Evolutionary conservation across 495 filamentous ascomycete genomes (phyloP).

Genomic region (Aspergillus indologenus): DNA sequence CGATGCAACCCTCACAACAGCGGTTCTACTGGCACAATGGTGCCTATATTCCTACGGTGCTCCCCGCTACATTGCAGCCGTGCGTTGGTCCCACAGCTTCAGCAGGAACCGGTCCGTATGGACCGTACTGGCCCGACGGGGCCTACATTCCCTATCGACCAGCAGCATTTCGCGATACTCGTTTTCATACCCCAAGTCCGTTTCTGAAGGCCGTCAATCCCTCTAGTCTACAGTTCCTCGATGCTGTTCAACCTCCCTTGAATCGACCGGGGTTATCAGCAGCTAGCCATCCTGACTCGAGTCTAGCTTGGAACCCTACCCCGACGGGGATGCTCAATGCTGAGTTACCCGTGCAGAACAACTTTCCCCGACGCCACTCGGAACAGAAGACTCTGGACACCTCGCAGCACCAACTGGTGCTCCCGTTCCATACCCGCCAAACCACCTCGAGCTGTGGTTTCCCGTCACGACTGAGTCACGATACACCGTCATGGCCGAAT

Average conservation of each 20-base stretch:
- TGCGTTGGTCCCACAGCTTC: slow-evolving; percentile 69
- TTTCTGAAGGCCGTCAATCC: slow-evolving; percentile 23
- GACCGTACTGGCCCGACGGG: slow-evolving; percentile 76
- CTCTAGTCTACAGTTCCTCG: slow-evolving; percentile 24
- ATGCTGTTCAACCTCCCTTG: slow-evolving; percentile 30
- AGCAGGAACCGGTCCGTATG: slow-evolving; percentile 68
- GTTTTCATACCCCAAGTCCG: slow-evolving; percentile 35
- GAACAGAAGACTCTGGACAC: slow-evolving; percentile 30
- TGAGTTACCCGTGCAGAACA: slow-evolving; percentile 32
- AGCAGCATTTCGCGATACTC: slow-evolving; percentile 59
- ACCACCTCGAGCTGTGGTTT: slow-evolving; percentile 18
- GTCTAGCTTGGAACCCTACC: slow-evolving; percentile 33
- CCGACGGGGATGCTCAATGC: slow-evolving; percentile 25
- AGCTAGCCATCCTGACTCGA: slow-evolving; percentile 23
- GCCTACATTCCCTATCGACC: slow-evolving; percentile 72
- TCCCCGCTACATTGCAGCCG: slow-evolving; percentile 70
- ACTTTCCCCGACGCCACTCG: slow-evolving; percentile 44
- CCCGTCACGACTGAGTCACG: slow-evolving; percentile 20
- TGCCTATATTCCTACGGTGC: slow-evolving; percentile 60
- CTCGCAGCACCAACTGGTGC: slow-evolving; percentile 18
- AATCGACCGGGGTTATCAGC: slow-evolving; percentile 27
- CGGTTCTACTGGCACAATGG: slow-evolving; percentile 44
- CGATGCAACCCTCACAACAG: slow-evolving; percentile 35
- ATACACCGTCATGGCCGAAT: slow-evolving; percentile 27
- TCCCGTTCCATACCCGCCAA: slow-evolving; percentile 37